These are phyloP conservation scores for Lachnellula willkommii DNA, from an alignment of 2,329 filamentous ascomycete species.

Conservation along the genomic window DNA sequence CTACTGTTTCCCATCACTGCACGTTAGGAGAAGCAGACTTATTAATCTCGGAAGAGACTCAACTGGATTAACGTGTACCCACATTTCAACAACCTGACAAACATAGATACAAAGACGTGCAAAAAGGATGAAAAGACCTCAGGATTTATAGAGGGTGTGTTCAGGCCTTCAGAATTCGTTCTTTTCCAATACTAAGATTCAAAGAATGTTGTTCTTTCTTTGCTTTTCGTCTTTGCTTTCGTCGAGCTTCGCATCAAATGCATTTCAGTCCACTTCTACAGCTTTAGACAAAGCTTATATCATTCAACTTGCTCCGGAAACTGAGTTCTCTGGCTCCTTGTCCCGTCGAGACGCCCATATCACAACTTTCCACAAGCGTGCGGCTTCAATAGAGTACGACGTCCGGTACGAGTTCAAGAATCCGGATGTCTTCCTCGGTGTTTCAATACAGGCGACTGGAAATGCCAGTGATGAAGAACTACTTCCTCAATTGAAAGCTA, in stretches of 20 bases:
- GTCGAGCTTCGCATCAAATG: background rate
- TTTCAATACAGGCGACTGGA: conserved; percentile 15
- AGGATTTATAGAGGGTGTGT: too few species aligned
- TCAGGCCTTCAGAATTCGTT: background rate
- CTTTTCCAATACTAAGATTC: background rate
- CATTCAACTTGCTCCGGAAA: background rate
- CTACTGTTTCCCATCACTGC: background rate
- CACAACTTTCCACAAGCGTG: conserved; percentile 9
- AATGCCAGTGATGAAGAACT: conserved; percentile 1
- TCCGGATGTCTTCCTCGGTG: conserved; percentile 12
- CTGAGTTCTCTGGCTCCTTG: background rate
- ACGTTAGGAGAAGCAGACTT: background rate
- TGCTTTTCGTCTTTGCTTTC: background rate
- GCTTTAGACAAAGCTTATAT: background rate
- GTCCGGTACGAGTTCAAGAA: conserved; percentile 15
- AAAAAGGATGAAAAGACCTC: too few species aligned
- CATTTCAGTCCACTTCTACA: background rate
- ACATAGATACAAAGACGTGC: too few species aligned
- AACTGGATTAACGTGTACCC: background rate
- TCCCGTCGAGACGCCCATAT: background rate
- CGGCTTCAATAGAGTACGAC: conserved; percentile 7
- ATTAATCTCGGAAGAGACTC: background rate
- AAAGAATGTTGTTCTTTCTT: background rate
- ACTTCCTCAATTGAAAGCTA: background rate
- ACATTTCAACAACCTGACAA: too few species aligned